phyloP scores from a whole-genome alignment of 2,329 filamentous ascomycete genomes.

The Neopestalotiopsis sp. region DNA sequence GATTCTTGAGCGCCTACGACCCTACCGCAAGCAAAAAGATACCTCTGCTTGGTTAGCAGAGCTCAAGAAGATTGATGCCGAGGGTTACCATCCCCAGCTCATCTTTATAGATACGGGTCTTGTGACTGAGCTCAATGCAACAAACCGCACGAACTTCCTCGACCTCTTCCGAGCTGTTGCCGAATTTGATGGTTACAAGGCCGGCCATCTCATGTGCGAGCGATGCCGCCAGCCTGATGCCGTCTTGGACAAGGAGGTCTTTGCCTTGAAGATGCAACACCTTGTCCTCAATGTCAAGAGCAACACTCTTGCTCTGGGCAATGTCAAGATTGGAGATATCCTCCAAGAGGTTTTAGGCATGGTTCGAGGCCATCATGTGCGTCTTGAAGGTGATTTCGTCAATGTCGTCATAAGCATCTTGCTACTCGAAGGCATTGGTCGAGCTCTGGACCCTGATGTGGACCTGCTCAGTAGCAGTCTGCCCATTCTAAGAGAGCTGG shows the following conservation, averaged over 20 bases:
- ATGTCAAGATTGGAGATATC: constrained; percentile 95
- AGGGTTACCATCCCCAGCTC: constrained; percentile 91
- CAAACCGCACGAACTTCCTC: constrained; percentile 88
- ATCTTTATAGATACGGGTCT: constrained; percentile 98
- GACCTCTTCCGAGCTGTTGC: constrained; percentile 95
- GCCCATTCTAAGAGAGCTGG: constrained; percentile 87
- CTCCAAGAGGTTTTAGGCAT: constrained; percentile 88
- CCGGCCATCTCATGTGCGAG: constrained; percentile 94
- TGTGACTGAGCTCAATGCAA: constrained; percentile 88
- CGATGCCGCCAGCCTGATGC: constrained; percentile 90
- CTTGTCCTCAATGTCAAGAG: constrained; percentile 90
- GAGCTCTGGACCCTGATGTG: constrained; percentile 82
- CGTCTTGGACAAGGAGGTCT: constrained; percentile 87
- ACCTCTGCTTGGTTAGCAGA: constrained; percentile 74
- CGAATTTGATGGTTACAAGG: constrained; percentile 96
- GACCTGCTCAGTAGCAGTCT: constrained; percentile 87
- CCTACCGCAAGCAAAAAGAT: constrained; percentile 67
- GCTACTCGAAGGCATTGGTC: constrained; percentile 90
- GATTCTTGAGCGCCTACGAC: constrained; percentile 79
- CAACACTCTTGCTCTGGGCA: constrained; percentile 87
- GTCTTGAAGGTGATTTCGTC: constrained; percentile 95
- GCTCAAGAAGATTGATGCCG: constrained; percentile 76
- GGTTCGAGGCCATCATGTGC: constrained; percentile 90
- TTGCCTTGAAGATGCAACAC: constrained; percentile 96
- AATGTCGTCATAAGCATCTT: constrained; percentile 97